Evolutionary conservation across 2,329 filamentous ascomycete species (phyloP), one percentile per base, ranked within the genome.

Genomic region (Sporothrix sp.): DNA sequence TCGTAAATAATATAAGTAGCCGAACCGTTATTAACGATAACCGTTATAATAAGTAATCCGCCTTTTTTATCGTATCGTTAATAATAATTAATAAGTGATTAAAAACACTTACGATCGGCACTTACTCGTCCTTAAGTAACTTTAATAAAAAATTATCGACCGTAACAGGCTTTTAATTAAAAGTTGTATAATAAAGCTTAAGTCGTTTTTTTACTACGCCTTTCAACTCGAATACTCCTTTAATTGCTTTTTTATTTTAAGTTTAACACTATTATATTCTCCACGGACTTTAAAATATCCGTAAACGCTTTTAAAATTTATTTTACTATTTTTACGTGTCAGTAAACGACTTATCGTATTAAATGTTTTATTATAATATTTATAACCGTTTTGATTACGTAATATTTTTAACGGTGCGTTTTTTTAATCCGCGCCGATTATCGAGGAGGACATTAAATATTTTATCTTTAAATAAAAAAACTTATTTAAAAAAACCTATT

Each of bases 271-370:
- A 28, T 28, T 28, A 28, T 28, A 54, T 39, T 28, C 30, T 32
- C 50, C 38, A 45, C 14, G 32, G 27, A 27, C 20, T 21, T 21
- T 49, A 43, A 50, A 14, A n/a, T 21, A 33, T 46, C 46, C 16
- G 4, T 13, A n/a, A 28, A 28, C 10, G 10, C 25, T 28, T 28
- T 28, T 28, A 6, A 28, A 28, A 28, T 10, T 28, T 28, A 28
- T 28, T 28, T 28, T 28, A 28, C 10, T 6, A 28, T 6, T 28
- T 6, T 28, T 28, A 28, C 28, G 28, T 7, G 7, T 30, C 11
- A 30, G 11, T 7, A 30, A 11, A 7, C 7, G 28, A n/a, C 13
- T 33, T 33, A 33, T 8, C 13, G 13, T 33, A 33, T 14, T 39
- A 30, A 39, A 38, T 10, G 30, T 14, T 18, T 14, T 28, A 27